These are phyloP conservation scores for Acacia crassicarpa DNA, from an alignment of 306 rosid genomes.

Conservation along the genomic window DNA sequence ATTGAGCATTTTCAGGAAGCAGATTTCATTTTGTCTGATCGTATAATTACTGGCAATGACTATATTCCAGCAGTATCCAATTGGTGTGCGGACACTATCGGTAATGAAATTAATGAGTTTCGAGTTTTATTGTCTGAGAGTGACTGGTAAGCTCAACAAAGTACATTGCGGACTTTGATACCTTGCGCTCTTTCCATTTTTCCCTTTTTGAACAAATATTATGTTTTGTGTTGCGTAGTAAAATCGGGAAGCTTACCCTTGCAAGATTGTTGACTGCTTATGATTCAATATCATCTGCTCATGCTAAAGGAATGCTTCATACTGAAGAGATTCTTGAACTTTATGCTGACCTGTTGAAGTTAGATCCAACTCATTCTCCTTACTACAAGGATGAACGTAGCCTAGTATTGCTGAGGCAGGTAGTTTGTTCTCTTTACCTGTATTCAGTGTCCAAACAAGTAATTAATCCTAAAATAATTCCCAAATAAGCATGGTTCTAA, in stretches of 20 bases:
- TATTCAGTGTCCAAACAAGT: slow-evolving; percentile 15
- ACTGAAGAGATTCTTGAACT: slow-evolving; percentile 69
- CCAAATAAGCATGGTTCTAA: neutral
- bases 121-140: slow-evolving; percentile 60
- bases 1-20: slow-evolving; percentile 46
- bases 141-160: slow-evolving; percentile 55
- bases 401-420: slow-evolving; percentile 49
- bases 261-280: slow-evolving; percentile 84
- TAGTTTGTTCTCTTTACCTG: slow-evolving; percentile 23
- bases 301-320: slow-evolving; percentile 42
- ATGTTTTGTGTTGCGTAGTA: slow-evolving; percentile 50
- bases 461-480: neutral
- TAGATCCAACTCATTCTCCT: slow-evolving; percentile 61
- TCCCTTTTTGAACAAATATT: neutral
- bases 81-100: slow-evolving; percentile 65
- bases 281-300: slow-evolving; percentile 51
- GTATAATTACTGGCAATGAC: slow-evolving; percentile 38
- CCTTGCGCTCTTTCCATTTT: slow-evolving; percentile 23
- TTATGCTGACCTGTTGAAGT: slow-evolving; percentile 60
- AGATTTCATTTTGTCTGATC: slow-evolving; percentile 37
- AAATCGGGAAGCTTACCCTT: slow-evolving; percentile 87
- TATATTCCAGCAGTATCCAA: slow-evolving; percentile 41
- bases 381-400: slow-evolving; percentile 70
- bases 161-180: slow-evolving; percentile 9
- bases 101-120: slow-evolving; percentile 61